A percentile compares a stretch with the other conserved stretches of the same genome.
phyloP scores from a whole-genome alignment of 192 early-diverging fungal species.

The Rhizoclosmatium sp. region DNA sequence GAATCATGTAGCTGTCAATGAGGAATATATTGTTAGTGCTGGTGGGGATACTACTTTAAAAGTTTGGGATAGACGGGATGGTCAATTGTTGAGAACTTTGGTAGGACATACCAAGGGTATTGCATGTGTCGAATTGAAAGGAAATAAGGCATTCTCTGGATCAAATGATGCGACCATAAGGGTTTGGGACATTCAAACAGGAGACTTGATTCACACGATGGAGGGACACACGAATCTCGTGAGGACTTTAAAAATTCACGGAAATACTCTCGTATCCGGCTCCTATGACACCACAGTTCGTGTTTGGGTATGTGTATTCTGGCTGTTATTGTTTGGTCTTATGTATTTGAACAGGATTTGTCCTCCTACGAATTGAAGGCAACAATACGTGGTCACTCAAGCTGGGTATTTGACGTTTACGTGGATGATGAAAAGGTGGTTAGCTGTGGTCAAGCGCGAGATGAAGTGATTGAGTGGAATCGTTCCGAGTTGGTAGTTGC shows the following conservation, averaged over 20 bases:
- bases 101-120: conserved; percentile 93
- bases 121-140: conserved; percentile 92
- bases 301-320: conserved; percentile 73
- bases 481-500: no score
- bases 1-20: conserved; percentile 70
- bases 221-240: conserved; percentile 95
- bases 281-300: conserved; percentile 92
- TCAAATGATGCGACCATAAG: conserved; percentile 92
- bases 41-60: conserved; percentile 79
- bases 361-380: no score
- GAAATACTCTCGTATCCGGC: conserved; percentile 78
- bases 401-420: no score
- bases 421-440: no score
- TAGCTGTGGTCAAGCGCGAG: no score
- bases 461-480: no score
- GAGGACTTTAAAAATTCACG: conserved; percentile 73
- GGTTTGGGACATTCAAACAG: conserved; percentile 91
- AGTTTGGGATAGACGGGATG: conserved; percentile 81
- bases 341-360: no score
- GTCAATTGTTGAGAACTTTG: conserved; percentile 65
- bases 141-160: conserved; percentile 87
- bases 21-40: conserved; percentile 43
- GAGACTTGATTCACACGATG: conserved; percentile 76
- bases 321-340: no score
- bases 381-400: no score